Base-by-base conservation (phyloP, 306 rosid species). In the Mimosa pudica region DNA sequence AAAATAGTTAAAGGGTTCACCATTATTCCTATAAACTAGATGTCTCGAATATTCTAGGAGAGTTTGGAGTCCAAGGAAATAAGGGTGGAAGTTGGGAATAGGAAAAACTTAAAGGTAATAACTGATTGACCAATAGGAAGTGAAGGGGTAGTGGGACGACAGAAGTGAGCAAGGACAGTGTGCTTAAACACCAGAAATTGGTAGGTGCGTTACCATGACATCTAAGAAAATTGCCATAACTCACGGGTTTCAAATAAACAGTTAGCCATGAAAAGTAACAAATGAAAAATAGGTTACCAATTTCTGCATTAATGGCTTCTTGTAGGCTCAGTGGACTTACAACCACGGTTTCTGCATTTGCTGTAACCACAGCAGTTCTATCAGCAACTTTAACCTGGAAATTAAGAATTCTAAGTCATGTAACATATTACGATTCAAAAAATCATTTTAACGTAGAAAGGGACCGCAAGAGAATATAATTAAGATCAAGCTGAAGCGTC, bases 311-410 rank as follows among this genome's bases (percentile, higher is more conserved):
- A 68, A 95, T 91, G 68, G 92, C 94, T 73, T 89, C 92, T 86
- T 95, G 98, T 49, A 95, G 78, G 79, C 98, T 92, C 79, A 83
- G 85, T 54, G 97, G 97, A 61, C 72, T 89, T 81, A 82, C 94
- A 80, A 83, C 98, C 70, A 87, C 86, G n/a, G 98, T 92, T 90
- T 95, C 98, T 72, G 97, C 92, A 74, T 95, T 93, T 67, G 91
- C 78, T 49, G 98, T 92, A 60, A 83, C 70, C 74, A 95, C 90
- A 1, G 90, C 86, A 20, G 90, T 94, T 87, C 97, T 84, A 62
- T 95, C 94, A 3, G 76, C 86, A 73, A 92, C 98, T 85, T 92
- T 90, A 44, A 91, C 97, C 98, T 95, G 85, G 76, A 63, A 83
- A 57, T 74, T 35, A 36, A 79, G 57, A 80, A 42, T 55, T 45